These are phyloP conservation scores for Pontederia crassipes DNA, from an alignment of 176 grass and related monocot genomes.

Conservation along the genomic window DNA sequence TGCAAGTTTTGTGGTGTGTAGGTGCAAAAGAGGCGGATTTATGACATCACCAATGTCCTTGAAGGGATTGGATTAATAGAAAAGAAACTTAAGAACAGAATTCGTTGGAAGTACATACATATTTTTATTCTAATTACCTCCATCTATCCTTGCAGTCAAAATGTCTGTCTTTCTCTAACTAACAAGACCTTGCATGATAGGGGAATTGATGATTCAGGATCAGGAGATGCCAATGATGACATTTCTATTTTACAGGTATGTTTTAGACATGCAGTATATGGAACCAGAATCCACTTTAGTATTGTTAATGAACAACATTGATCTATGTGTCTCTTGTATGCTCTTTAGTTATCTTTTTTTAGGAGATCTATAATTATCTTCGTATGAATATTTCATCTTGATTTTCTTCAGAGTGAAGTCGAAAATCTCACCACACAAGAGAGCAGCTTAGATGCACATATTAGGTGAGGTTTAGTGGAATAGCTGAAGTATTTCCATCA, in stretches of 20 bases:
- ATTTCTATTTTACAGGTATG: conserved; percentile 22
- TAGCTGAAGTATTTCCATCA: neutral
- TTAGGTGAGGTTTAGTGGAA: conserved; percentile 33
- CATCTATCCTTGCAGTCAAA: conserved; percentile 5
- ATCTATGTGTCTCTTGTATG: neutral
- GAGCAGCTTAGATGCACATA: conserved; percentile 49
- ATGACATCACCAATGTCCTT: conserved; percentile 95
- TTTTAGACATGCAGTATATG: neutral
- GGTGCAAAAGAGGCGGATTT: conserved; percentile 91
- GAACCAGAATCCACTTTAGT: neutral
- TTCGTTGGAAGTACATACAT: conserved; percentile 75
- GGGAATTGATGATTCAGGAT: conserved; percentile 43
- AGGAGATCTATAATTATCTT: neutral
- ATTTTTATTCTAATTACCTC: conserved; percentile 1
- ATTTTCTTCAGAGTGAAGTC: conserved; percentile 51
- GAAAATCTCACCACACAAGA: conserved; percentile 66
- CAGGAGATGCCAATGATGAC: conserved; percentile 38
- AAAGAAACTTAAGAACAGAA: conserved; percentile 86
- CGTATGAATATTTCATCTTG: conserved; percentile 3
- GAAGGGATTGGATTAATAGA: conserved; percentile 95
- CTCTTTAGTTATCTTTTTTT: neutral
- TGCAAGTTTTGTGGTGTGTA: conserved; percentile 26
- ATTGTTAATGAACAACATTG: no score
- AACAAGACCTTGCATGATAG: conserved; percentile 22
- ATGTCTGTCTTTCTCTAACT: neutral